Base-by-base conservation (phyloP, 495 filamentous ascomycete species). In the Lentithecium fluviatile region DNA sequence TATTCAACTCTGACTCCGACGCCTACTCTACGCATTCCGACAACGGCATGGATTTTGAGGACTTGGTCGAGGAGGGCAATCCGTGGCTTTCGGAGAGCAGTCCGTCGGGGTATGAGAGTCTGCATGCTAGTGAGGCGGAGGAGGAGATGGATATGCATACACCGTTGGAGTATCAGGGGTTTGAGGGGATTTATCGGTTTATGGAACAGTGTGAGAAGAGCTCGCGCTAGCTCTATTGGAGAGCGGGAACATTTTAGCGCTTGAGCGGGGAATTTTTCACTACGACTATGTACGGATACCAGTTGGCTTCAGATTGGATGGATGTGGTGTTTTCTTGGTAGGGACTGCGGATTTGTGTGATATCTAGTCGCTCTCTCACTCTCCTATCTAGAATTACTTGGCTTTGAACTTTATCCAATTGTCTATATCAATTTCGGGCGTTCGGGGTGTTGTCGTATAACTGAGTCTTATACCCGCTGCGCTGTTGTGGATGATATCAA, bases 121-220 rank as follows among this genome's bases (percentile, higher is more conserved):
- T 83, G 29, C 80, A 79, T 47, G 74, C 78, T 8, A 83, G 78
- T 57, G 82, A 83, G 45, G 71, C 80, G 43, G 79, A 77, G 6
- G 76, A 81, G 52, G 69, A 53, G 5, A 26, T 52, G 26, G 62
- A 65, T 34, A 56, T 65, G 45, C 60, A 72, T 59, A 78, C 53
- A 32, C 74, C 69, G 5, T 74, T 79, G 62, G 84, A 86, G 36
- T 92, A 88, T 68, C 89, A 93, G 62, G 90, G 90, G 7, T 72
- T 89, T 15, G 87, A 95, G 65, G 93, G 92, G 0, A 90, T 97
- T 19, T 89, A 92, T 71, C 82, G 82, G 40, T 97, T 96, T 71
- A 67, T 97, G 47, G 89, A 89, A 70, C 88, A 95, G 64, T 94
- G 91, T 69, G 89, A 96, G 71, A 76, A 77, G 17, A 81, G 84